These are phyloP conservation scores for Ascomycota sp. DNA, from an alignment of 2,329 filamentous ascomycete genomes.

Conservation along the genomic window DNA sequence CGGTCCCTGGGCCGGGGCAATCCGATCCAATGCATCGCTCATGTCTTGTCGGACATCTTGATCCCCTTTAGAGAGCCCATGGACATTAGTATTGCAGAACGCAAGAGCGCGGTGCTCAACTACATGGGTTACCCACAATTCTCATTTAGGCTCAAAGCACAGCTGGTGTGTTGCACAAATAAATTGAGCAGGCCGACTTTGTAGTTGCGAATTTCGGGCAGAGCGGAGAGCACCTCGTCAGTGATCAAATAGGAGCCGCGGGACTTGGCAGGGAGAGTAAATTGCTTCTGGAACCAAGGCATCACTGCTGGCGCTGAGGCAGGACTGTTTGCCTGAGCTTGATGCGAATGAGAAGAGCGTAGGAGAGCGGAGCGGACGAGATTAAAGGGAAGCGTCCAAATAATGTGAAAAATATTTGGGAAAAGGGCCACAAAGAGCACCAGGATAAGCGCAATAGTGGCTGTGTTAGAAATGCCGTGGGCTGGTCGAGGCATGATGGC, in stretches of 20 bases:
- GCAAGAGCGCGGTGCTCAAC: too few species aligned
- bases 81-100: too few species aligned
- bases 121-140: slow-evolving; percentile 31
- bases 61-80: slow-evolving; percentile 24
- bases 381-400: slow-evolving; percentile 25
- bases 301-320: slow-evolving; percentile 17
- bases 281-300: slow-evolving; percentile 70
- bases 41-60: slow-evolving; percentile 74
- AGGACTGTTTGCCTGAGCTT: slow-evolving; percentile 8
- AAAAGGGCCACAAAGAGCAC: slow-evolving; percentile 29
- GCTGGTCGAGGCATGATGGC: slow-evolving; percentile 16
- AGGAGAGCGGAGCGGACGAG: slow-evolving; percentile 11
- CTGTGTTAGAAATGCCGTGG: slow-evolving; percentile 14
- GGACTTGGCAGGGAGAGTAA: slow-evolving; percentile 52
- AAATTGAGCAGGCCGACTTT: slow-evolving; percentile 71
- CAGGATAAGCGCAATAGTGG: slow-evolving; percentile 22
- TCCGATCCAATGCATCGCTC: slow-evolving; percentile 77
- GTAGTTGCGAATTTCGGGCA: slow-evolving; percentile 66
- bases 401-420: slow-evolving; percentile 26
- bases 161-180: slow-evolving; percentile 89
- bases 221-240: slow-evolving; percentile 40
- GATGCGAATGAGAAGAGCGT: slow-evolving; percentile 1
- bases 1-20: slow-evolving; percentile 56
- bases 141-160: slow-evolving; percentile 78
- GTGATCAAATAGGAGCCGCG: slow-evolving; percentile 84